Conservation (phyloP, 2,329 filamentous ascomycete genomes). For the Hypoxylon sp. region DNA sequence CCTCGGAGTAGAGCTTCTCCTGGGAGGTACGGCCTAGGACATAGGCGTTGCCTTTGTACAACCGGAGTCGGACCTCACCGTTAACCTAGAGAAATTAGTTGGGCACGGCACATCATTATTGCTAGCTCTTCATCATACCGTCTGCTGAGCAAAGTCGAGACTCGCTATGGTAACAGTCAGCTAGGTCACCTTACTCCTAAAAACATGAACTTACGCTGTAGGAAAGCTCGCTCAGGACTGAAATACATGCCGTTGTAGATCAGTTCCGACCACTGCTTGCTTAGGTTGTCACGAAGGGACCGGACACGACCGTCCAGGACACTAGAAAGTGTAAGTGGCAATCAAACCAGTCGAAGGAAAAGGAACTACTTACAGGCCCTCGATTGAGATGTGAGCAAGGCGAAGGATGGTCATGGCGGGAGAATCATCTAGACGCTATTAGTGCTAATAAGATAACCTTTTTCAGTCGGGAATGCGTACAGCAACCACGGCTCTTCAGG, state of each 20-base stretch:
- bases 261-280: slow-evolving; percentile 63
- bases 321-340: not conserved
- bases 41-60: slow-evolving; percentile 58
- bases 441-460: not conserved
- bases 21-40: slow-evolving; percentile 62
- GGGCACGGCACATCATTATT: not conserved
- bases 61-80: not conserved
- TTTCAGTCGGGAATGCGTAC: not conserved
- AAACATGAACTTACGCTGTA: slow-evolving; percentile 67
- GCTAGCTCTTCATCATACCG: not conserved
- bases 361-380: slow-evolving; percentile 58
- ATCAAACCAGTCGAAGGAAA: not conserved
- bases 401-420: slow-evolving; percentile 62
- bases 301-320: slow-evolving; percentile 72
- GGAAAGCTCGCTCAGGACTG: slow-evolving; percentile 53
- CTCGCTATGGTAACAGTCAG: not conserved
- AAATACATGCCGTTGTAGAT: slow-evolving; percentile 60
- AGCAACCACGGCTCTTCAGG: slow-evolving; percentile 82
- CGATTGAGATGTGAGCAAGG: slow-evolving; percentile 65
- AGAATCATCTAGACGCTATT: slow-evolving; percentile 68
- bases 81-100: not conserved
- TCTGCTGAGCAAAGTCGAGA: not conserved
- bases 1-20: slow-evolving; percentile 66
- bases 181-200: not conserved
- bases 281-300: slow-evolving; percentile 70